These are phyloP conservation scores for Protostelium mycophagum DNA, from an alignment of 78 protist species.

Conservation along the genomic window DNA sequence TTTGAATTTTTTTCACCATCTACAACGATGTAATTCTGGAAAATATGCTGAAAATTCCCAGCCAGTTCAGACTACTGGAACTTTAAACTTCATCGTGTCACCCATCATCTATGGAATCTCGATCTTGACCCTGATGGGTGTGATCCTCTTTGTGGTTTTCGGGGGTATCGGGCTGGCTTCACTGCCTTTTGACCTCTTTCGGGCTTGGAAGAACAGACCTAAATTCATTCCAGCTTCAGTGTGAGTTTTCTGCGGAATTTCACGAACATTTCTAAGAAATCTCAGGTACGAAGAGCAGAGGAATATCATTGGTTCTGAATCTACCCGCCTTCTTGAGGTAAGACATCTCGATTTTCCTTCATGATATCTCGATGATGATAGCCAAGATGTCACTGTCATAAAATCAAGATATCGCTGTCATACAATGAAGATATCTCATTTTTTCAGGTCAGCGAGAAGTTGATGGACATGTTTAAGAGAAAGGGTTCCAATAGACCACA, in stretches of 20 bases:
- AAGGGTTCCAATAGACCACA: background rate
- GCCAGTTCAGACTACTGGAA: background rate
- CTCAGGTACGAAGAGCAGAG: background rate
- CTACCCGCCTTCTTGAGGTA: background rate
- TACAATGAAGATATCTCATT: background rate
- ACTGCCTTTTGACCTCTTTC: constrained; percentile 75
- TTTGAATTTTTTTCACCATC: background rate
- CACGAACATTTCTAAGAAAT: background rate
- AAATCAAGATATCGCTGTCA: no score
- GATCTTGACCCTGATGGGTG: constrained; percentile 67
- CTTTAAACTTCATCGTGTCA: constrained; percentile 46
- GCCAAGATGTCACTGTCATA: no score
- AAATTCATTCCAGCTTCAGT: constrained; percentile 18
- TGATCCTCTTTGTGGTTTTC: constrained; percentile 70
- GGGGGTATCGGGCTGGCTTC: constrained; percentile 85
- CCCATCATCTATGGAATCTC: constrained; percentile 67
- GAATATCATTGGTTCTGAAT: background rate
- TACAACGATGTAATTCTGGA: background rate
- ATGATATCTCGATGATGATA: no score
- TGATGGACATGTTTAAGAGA: background rate
- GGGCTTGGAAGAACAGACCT: constrained; percentile 69
- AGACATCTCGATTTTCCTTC: background rate
- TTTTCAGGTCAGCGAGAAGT: background rate
- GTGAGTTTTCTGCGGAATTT: background rate
- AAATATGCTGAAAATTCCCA: background rate